phyloP scores from a whole-genome alignment of 805 yeast species.

The Saturnispora silvae region DNA sequence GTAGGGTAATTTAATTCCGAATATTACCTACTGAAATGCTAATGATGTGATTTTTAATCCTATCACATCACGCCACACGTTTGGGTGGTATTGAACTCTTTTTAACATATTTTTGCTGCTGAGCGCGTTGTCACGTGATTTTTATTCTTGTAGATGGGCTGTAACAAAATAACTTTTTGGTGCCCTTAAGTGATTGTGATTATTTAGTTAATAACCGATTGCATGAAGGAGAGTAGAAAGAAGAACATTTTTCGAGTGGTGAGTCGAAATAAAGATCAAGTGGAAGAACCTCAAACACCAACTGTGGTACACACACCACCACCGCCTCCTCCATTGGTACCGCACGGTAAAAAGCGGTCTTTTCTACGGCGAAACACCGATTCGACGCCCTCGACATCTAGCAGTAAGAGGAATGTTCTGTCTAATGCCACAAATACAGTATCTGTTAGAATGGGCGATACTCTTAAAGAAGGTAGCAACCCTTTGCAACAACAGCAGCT shows the following conservation, averaged over 20 bases:
- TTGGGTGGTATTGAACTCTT: no score
- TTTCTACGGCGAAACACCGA: constrained; percentile 5
- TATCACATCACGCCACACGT: no score
- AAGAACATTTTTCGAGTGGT: constrained; percentile 6
- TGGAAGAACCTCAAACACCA: constrained; percentile 1
- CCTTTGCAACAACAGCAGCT: not conserved
- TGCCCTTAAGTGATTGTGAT: no score
- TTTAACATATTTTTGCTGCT: no score
- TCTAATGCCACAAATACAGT: constrained; percentile 4
- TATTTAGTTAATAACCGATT: no score
- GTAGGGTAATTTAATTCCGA: no score
- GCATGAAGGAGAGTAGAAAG: constrained; percentile 4
- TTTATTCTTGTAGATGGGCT: no score
- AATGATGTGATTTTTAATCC: no score
- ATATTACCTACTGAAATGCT: no score
- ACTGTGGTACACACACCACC: not conserved
- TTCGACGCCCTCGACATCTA: constrained; percentile 1
- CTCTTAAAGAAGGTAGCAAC: not conserved
- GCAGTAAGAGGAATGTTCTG: constrained; percentile 1
- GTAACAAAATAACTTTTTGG: no score
- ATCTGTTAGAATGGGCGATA: not conserved
- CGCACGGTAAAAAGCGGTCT: constrained; percentile 3
- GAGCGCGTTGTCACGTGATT: no score
- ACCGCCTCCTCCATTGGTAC: not conserved
- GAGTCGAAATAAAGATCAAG: constrained; percentile 3